Conservation (phyloP, 2,329 filamentous ascomycete genomes). For the Hypoxylon sp. region DNA sequence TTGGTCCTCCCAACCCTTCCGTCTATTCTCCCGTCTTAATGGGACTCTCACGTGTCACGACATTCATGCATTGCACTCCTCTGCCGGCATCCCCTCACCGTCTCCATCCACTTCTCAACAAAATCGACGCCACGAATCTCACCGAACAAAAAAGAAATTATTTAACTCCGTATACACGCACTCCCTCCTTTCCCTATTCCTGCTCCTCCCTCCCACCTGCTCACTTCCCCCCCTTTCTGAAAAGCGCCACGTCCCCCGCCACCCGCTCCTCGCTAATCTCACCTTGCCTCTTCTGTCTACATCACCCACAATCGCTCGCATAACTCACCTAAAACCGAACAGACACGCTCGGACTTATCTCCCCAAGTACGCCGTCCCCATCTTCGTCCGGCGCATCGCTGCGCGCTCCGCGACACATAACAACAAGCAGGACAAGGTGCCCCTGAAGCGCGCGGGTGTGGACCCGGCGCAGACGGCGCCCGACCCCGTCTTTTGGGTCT, state of each 20-base stretch:
- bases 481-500: constrained; percentile 69
- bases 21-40: not conserved
- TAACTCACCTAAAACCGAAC: not conserved
- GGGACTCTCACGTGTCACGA: constrained; percentile 5
- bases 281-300: not conserved
- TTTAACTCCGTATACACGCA: constrained; percentile 4
- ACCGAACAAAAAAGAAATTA: not conserved
- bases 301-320: not conserved
- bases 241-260: constrained; percentile 7
- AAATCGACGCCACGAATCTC: constrained; percentile 23
- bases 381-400: constrained; percentile 77
- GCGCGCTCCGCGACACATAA: constrained; percentile 76
- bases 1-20: not conserved
- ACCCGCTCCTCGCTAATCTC: not conserved
- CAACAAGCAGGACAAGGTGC: constrained; percentile 85
- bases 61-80: constrained; percentile 2
- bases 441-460: constrained; percentile 76
- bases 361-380: constrained; percentile 81
- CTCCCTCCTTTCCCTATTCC: not conserved
- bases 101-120: constrained; percentile 8
- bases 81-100: not conserved
- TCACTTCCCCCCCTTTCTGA: not conserved
- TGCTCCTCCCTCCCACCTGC: not conserved
- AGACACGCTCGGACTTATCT: constrained; percentile 71
- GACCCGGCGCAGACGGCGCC: constrained; percentile 66